Conservation (phyloP, 345 rosid genomes). For the Aquilaria yunnanensis region DNA sequence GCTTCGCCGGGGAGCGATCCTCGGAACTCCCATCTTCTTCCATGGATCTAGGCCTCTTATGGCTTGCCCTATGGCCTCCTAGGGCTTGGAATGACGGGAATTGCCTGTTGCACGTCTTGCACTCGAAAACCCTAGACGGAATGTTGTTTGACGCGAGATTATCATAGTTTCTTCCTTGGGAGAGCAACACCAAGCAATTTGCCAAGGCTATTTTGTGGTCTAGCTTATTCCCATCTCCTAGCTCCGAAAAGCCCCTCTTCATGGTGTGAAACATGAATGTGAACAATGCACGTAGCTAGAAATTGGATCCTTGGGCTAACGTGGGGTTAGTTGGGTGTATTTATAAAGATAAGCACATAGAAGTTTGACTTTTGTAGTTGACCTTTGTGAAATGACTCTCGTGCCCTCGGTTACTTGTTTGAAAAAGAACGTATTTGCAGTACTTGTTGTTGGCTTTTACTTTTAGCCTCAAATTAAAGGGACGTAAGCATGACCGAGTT, state of each 20-base stretch:
- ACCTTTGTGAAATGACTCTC: slow-evolving; percentile 24
- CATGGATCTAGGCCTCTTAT: slow-evolving; percentile 46
- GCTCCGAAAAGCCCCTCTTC: slow-evolving; percentile 40
- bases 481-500: slow-evolving; percentile 26
- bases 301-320: background rate
- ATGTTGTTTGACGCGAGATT: background rate
- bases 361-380: slow-evolving; percentile 28
- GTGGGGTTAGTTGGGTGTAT: slow-evolving; percentile 1
- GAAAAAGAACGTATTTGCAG: background rate
- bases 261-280: slow-evolving; percentile 10
- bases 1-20: slow-evolving; percentile 25
- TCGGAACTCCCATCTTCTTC: slow-evolving; percentile 9
- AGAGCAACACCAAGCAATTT: slow-evolving; percentile 45
- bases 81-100: slow-evolving; percentile 61
- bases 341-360: slow-evolving; percentile 14
- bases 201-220: slow-evolving; percentile 34
- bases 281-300: background rate
- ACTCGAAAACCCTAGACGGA: slow-evolving; percentile 46
- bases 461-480: background rate
- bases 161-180: slow-evolving; percentile 20
- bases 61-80: slow-evolving; percentile 71
- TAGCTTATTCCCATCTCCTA: slow-evolving; percentile 6
- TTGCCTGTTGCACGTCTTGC: slow-evolving; percentile 60
- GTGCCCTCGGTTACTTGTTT: slow-evolving; percentile 15
- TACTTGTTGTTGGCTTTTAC: background rate